Evolutionary conservation across 495 filamentous ascomycete genomes (phyloP).

Genomic region (Tricharina praecox): DNA sequence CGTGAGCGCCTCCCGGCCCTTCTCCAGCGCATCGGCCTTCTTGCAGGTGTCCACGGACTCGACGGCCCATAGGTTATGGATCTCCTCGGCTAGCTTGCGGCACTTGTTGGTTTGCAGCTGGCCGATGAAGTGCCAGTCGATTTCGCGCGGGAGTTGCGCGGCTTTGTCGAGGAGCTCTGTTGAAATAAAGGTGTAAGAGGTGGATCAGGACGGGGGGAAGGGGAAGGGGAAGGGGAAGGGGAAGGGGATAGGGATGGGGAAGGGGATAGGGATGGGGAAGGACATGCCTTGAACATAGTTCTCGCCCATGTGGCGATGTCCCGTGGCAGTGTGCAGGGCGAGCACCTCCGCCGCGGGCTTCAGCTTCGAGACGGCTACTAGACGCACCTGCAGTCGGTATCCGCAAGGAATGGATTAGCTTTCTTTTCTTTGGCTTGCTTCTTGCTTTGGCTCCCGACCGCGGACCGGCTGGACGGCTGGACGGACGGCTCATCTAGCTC

Average conservation of each 20-base stretch:
- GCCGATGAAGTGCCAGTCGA: conserved; percentile 94
- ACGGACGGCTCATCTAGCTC: not conserved
- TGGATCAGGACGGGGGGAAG: too few relatives aligned
- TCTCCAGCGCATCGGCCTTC: conserved; percentile 68
- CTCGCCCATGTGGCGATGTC: conserved; percentile 78
- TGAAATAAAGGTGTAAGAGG: too few relatives aligned
- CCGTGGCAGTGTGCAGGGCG: conserved; percentile 46
- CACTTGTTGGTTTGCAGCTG: conserved; percentile 67
- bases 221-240: too few relatives aligned
- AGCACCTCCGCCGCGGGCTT: conserved; percentile 82
- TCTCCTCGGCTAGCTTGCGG: conserved; percentile 60
- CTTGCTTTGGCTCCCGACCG: too few relatives aligned
- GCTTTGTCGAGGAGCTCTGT: conserved; percentile 72
- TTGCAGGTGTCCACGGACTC: conserved; percentile 75
- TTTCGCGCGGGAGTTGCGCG: conserved; percentile 50
- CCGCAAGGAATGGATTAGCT: not conserved
- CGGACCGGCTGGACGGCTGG: not conserved
- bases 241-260: too few relatives aligned
- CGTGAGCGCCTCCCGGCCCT: conserved; percentile 46
- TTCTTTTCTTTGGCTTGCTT: not conserved
- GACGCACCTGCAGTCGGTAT: conserved; percentile 40
- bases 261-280: too few relatives aligned
- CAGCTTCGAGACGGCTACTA: conserved; percentile 87
- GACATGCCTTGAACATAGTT: conserved; percentile 68
- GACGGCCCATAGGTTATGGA: conserved; percentile 84